These are phyloP conservation scores for Discostella stelligeroides DNA, from an alignment of 108 stramenopile genomes.

Conservation along the genomic window DNA sequence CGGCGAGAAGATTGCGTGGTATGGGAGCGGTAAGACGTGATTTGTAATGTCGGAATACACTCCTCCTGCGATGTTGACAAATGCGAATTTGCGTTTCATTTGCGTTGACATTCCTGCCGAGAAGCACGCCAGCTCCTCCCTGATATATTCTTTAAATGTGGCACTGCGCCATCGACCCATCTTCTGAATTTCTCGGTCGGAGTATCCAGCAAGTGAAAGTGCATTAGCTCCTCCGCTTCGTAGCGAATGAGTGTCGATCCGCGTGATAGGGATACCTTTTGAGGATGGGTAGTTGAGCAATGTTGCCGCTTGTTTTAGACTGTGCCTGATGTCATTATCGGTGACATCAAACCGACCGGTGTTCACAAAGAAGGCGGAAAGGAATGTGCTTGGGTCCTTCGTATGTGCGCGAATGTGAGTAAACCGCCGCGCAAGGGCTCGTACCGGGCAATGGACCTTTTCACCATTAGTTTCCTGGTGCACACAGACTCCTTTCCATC, in stretches of 20 bases:
- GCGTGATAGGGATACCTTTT: not conserved
- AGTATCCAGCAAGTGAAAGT: slow-evolving; percentile 6
- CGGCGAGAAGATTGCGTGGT: too few species aligned
- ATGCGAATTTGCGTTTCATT: slow-evolving; percentile 6
- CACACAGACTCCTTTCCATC: too few species aligned
- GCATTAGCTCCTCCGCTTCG: slow-evolving; percentile 17
- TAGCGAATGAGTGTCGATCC: not conserved
- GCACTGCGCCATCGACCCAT: too few species aligned
- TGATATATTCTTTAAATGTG: slow-evolving; percentile 4
- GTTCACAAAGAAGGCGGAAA: too few species aligned
- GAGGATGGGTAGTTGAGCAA: not conserved
- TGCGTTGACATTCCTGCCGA: not conserved
- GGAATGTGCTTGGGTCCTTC: too few species aligned
- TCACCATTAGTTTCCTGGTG: too few species aligned
- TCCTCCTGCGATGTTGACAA: not conserved
- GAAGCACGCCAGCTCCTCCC: slow-evolving; percentile 1
- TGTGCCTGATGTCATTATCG: too few species aligned
- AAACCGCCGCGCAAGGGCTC: too few species aligned
- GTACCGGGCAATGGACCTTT: too few species aligned
- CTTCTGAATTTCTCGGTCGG: not conserved
- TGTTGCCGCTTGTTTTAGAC: not conserved
- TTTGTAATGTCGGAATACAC: not conserved
- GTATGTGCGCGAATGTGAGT: too few species aligned
- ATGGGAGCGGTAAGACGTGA: not conserved
- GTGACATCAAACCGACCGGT: too few species aligned